Evolutionary conservation across 176 grass and related monocot species (phyloP).

Genomic region (Stipa capillata): DNA sequence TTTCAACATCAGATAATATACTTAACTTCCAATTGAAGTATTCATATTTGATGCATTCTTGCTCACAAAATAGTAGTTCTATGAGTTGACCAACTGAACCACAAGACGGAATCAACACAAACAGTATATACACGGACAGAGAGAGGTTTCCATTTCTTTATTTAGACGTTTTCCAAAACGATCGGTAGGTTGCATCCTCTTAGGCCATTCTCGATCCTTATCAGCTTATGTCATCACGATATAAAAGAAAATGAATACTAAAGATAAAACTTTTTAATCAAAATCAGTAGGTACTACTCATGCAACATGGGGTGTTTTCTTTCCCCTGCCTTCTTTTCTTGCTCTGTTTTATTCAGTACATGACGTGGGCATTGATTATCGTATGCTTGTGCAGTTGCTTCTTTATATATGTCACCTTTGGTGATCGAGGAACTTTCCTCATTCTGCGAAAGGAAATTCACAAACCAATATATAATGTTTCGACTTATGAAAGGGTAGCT

Average conservation of each 20-base stretch:
- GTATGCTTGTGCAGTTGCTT: not conserved
- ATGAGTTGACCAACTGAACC: slow-evolving; percentile 14
- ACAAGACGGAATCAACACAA: not conserved
- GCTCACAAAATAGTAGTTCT: not conserved
- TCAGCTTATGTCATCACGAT: not conserved
- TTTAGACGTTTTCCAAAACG: slow-evolving; percentile 2
- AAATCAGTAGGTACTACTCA: not conserved
- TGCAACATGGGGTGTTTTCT: not conserved
- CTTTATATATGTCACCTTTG: not conserved
- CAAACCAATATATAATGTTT: not conserved
- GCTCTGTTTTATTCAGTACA: slow-evolving; percentile 1
- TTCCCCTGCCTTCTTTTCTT: not conserved
- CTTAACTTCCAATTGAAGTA: not conserved
- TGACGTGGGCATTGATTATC: slow-evolving; percentile 7
- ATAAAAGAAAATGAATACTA: not conserved
- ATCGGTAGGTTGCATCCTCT: not conserved
- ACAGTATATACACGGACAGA: not conserved
- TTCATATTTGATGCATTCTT: not conserved
- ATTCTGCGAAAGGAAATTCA: not conserved
- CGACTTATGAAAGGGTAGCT: slow-evolving; percentile 22
- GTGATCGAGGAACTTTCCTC: not conserved
- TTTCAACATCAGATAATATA: slow-evolving; percentile 1
- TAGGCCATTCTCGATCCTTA: not conserved
- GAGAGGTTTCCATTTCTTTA: slow-evolving; percentile 2
- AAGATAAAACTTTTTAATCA: not conserved